Conservation (phyloP, 1,139 yeast species). For the Pichia sp. region DNA sequence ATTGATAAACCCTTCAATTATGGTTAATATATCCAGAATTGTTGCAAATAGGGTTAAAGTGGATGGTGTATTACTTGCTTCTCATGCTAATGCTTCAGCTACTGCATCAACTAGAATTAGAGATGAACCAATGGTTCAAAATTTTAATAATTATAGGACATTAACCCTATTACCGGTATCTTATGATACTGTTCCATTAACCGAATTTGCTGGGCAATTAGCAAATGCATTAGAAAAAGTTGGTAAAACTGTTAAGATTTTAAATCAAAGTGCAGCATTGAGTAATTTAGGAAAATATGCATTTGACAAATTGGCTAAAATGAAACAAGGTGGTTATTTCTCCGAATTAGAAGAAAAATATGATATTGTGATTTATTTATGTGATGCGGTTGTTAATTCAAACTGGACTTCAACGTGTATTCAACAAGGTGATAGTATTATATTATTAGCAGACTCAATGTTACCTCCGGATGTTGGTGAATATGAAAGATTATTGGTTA, state of each 20-base stretch:
- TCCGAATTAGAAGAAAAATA: constrained; percentile 87
- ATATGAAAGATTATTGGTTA: constrained; percentile 69
- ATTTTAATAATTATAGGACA: constrained; percentile 57
- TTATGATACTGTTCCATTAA: constrained; percentile 65
- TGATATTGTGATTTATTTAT: constrained; percentile 80
- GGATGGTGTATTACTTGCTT: constrained; percentile 11
- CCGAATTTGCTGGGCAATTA: constrained; percentile 73
- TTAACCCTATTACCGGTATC: constrained; percentile 79
- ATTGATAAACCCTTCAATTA: constrained; percentile 77
- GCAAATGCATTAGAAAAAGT: constrained; percentile 65
- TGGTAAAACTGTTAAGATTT: constrained; percentile 66
- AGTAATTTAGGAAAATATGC: constrained; percentile 87
- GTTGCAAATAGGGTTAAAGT: constrained; percentile 64
- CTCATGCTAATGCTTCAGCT: constrained; percentile 18
- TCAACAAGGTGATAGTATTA: constrained; percentile 88
- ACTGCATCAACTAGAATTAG: constrained; percentile 24
- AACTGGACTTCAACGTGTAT: constrained; percentile 92
- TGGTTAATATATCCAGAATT: constrained; percentile 83
- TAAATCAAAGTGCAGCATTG: constrained; percentile 77
- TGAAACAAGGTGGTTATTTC: constrained; percentile 83
- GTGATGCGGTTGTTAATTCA: constrained; percentile 78
- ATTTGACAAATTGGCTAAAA: constrained; percentile 77
- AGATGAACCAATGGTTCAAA: constrained; percentile 26
- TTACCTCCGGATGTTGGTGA: constrained; percentile 74
- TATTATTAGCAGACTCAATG: constrained; percentile 61